Base-by-base conservation (phyloP, 306 rosid species). In the Ammopiptanthus mongolicus region DNA sequence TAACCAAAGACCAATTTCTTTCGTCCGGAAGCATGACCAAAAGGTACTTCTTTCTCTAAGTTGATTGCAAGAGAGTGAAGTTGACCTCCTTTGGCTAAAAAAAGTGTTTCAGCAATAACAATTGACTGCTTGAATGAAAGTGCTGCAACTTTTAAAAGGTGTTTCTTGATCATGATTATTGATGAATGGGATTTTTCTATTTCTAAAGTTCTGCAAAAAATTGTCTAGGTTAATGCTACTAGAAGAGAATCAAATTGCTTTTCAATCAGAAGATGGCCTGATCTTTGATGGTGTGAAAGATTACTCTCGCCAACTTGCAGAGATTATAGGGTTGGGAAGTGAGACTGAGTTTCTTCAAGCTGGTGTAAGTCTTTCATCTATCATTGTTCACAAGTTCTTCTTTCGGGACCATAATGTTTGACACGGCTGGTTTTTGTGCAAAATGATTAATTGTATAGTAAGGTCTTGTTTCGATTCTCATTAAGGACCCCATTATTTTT, bases 1-100 rank as follows among this genome's bases (percentile, higher is more conserved):
- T 92, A 81, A 88, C 91, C 83, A 92, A 86, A 80, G 90, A 86
- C 41, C 97, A 92, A 77, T 91, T 92, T 84, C 94, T 92, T 81
- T 87, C 96, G 0, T 92, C 97, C 72, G 97, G 97, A 73, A 92
- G 96, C 83, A 87, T 91, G 91, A 92, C 97, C 73, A 92, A 92
- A 84, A 90, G 97, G 98, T 93, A 75, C 56, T 61, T 66, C 47
- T 11, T 68, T 44, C 65, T 42, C 64, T 29, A 18, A 61, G 58
- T 55, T 9, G 11, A 52, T 14, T 59, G 65, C 55, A 59, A 22
- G 34, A 18, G 41, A 47, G 33, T 28, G 56, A 8, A 65, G 65
- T 28, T 70, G 42, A 21, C 31, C 50, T 55, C 55, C 57, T 47
- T 9, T 34, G 36, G 52, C 70, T 56, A 47, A 52, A 42, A 23